phyloP scores from a whole-genome alignment of 164 flowering plant species.

The Tinospora cordifolia region DNA sequence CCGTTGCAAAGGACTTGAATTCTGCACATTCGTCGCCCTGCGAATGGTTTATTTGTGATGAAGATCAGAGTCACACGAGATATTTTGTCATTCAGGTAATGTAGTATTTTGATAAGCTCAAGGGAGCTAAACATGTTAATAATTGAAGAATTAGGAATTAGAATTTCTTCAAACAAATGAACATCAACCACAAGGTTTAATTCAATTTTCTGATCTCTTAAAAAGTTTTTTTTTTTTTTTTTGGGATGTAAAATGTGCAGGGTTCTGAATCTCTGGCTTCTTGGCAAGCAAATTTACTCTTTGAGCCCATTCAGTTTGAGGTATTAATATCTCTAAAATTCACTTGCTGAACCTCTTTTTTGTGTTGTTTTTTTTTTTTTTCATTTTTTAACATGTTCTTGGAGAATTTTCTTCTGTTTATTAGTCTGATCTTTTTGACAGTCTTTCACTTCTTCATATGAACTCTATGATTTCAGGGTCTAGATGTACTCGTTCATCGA shows the following conservation, averaged over 20 bases:
- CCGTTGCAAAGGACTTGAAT: conserved; percentile 79
- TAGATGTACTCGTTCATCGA: conserved; percentile 83
- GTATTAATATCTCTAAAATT: conserved; percentile 36
- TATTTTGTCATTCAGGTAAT: conserved; percentile 86
- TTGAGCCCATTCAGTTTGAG: conserved; percentile 87
- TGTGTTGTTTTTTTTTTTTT: too few species aligned
- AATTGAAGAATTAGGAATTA: neutral
- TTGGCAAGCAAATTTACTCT: conserved; percentile 95
- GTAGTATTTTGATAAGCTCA: neutral
- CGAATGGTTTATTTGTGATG: conserved; percentile 94
- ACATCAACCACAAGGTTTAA: neutral
- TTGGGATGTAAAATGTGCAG: conserved; percentile 30
- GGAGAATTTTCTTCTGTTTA: neutral
- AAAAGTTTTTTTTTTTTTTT: neutral
- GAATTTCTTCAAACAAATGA: neutral
- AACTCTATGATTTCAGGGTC: conserved; percentile 37
- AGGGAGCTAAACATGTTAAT: neutral
- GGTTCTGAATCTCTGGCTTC: conserved; percentile 95
- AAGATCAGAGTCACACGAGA: conserved; percentile 60
- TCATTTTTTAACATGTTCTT: neutral
- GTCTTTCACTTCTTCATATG: neutral
- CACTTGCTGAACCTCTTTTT: neutral
- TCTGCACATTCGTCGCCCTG: conserved; percentile 75
- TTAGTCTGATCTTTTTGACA: neutral
- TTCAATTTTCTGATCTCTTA: neutral